Evolutionary conservation across 2,329 filamentous ascomycete species (phyloP).

Genomic region (Zelopaecilomyces penicillatus): DNA sequence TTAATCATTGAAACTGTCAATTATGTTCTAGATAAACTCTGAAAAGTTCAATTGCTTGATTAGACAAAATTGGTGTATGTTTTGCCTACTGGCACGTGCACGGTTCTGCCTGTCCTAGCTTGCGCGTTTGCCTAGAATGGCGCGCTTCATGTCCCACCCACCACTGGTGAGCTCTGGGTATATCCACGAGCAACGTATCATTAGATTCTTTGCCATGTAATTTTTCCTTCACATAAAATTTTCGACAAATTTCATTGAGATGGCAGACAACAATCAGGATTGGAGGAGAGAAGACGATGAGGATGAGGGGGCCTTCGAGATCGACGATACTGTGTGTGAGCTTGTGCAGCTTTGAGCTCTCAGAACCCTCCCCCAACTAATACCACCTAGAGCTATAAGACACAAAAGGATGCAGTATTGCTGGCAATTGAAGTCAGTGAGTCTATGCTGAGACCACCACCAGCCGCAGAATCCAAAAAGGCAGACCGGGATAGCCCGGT

Average conservation of each 20-base stretch:
- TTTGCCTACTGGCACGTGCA: no score
- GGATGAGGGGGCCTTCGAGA: constrained; percentile 52
- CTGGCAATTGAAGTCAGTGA: constrained; percentile 89
- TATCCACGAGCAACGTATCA: no score
- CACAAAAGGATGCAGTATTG: constrained; percentile 93
- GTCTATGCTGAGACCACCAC: constrained; percentile 71
- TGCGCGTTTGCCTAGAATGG: constrained; percentile 21
- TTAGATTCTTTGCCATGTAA: no score
- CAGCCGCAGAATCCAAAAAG: constrained; percentile 60
- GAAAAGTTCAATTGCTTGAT: no score
- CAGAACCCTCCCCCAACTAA: not conserved
- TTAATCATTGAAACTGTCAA: no score
- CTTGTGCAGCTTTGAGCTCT: not conserved
- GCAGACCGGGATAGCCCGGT: constrained; percentile 69
- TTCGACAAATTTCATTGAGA: constrained; percentile 10
- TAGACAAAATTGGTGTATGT: no score
- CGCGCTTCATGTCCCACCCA: no score
- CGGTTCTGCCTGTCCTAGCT: no score
- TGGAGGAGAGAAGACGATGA: constrained; percentile 50
- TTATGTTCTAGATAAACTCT: no score
- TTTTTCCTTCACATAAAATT: constrained; percentile 6
- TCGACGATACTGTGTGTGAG: constrained; percentile 52
- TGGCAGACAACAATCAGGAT: constrained; percentile 30
- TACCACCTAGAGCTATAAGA: constrained; percentile 65
- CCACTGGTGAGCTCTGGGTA: no score